A percentile compares a stretch with the other conserved stretches of the same genome.
Conservation (phyloP, 257 asterid species). For the Linaria vulgaris region DNA sequence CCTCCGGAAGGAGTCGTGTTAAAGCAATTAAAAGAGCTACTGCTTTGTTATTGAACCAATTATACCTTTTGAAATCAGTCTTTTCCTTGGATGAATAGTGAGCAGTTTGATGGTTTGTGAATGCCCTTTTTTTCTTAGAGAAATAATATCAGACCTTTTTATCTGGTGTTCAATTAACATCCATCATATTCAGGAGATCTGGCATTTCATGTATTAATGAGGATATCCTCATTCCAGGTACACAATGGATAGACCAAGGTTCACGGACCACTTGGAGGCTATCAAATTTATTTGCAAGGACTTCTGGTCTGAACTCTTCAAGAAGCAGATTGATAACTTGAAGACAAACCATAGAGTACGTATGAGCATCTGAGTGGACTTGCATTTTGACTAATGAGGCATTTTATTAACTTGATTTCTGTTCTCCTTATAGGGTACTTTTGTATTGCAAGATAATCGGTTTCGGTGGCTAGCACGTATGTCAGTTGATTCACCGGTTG, state of each 20-base stretch:
- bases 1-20: no score
- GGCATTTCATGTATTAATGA: no score
- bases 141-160: no score
- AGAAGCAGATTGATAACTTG: constrained; percentile 95
- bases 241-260: constrained; percentile 93
- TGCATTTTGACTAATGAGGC: background rate
- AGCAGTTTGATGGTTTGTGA: no score
- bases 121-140: no score
- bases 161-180: no score
- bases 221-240: constrained; percentile 46
- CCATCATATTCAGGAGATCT: no score
- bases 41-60: no score
- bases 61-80: no score
- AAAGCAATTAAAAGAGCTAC: no score
- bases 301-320: constrained; percentile 98
- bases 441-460: constrained; percentile 89
- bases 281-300: constrained; percentile 98
- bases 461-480: constrained; percentile 89
- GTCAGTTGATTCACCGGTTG: constrained; percentile 76
- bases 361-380: constrained; percentile 7
- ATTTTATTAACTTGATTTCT: no score
- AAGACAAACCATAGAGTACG: constrained; percentile 95
- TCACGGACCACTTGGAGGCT: constrained; percentile 92
- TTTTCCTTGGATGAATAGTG: no score
- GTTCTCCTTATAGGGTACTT: constrained; percentile 66